phyloP scores from a whole-genome alignment of 768 basidiomycete species.

The Amanita polypyramis region DNA sequence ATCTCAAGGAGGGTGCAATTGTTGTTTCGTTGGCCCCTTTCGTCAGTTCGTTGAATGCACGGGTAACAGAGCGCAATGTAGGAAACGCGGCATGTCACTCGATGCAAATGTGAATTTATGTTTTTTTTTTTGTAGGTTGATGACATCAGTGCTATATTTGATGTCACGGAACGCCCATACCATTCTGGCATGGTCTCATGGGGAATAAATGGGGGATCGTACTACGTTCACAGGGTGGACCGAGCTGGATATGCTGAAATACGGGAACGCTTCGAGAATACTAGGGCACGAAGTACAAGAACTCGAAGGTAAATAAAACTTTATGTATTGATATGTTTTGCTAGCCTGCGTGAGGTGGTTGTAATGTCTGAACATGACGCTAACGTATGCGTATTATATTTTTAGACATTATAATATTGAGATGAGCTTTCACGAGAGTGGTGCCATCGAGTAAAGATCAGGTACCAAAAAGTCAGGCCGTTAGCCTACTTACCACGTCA shows the following conservation, averaged over 20 bases:
- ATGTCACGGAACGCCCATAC: constrained; percentile 59
- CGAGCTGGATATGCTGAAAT: constrained; percentile 58
- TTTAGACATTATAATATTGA: background rate
- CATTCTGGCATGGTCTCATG: constrained; percentile 73
- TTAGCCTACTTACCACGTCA: too few relatives aligned
- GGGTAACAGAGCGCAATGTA: constrained; percentile 79
- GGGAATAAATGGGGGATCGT: constrained; percentile 60
- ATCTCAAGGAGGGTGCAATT: constrained; percentile 86
- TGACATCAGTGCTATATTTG: constrained; percentile 76
- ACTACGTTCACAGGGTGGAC: constrained; percentile 72
- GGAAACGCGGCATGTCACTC: constrained; percentile 15
- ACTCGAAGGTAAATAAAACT: constrained; percentile 16
- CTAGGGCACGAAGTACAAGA: constrained; percentile 25
- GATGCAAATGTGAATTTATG: constrained; percentile 5
- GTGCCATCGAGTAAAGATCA: too few relatives aligned
- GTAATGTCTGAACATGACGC: background rate
- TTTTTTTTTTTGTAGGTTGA: constrained; percentile 36
- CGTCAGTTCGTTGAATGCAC: constrained; percentile 58
- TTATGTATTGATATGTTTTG: background rate
- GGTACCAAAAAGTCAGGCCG: too few relatives aligned
- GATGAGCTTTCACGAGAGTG: too few relatives aligned
- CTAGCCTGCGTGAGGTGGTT: background rate
- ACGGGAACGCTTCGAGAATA: constrained; percentile 43
- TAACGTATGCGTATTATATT: constrained; percentile 3
- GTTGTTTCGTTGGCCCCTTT: constrained; percentile 87